Percentiles rank a stretch among this genome's conserved stretches.
phyloP scores from a whole-genome alignment of 768 basidiomycete genomes.

The Rhizopogon vinicolor region DNA sequence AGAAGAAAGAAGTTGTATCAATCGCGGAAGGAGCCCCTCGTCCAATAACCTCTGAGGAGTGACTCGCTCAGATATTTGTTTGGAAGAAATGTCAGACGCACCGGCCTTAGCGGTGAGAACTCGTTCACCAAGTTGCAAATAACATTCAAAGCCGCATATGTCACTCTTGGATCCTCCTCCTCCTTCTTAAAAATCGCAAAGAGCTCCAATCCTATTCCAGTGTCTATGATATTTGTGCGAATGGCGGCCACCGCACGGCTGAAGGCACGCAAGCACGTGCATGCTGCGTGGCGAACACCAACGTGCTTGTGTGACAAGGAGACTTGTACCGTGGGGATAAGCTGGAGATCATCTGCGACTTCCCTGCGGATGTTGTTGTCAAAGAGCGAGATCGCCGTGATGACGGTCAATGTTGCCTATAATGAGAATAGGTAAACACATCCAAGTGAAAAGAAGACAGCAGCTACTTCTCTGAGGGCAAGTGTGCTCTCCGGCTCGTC shows the following conservation, averaged over 20 bases:
- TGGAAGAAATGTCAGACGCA: constrained; percentile 30
- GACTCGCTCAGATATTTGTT: not conserved
- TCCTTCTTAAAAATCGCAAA: constrained; percentile 52
- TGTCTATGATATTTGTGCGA: constrained; percentile 81
- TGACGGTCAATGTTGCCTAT: constrained; percentile 69
- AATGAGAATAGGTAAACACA: not conserved
- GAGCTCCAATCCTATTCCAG: constrained; percentile 69
- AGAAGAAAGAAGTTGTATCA: constrained; percentile 53
- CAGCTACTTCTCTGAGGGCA: constrained; percentile 57
- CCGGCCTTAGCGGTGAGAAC: constrained; percentile 74
- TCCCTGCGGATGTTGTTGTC: constrained; percentile 68
- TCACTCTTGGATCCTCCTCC: constrained; percentile 67
- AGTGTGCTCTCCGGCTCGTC: constrained; percentile 59
- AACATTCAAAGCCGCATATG: constrained; percentile 63
- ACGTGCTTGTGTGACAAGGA: constrained; percentile 58
- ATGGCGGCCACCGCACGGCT: constrained; percentile 76
- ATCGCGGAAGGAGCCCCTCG: constrained; percentile 59
- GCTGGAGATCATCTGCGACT: constrained; percentile 53
- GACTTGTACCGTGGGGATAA: constrained; percentile 50
- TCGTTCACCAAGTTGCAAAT: constrained; percentile 86
- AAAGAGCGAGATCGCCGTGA: constrained; percentile 69
- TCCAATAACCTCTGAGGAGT: constrained; percentile 48
- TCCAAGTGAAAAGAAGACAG: not conserved
- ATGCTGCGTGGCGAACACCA: constrained; percentile 82
- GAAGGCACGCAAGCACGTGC: constrained; percentile 80